These are phyloP conservation scores for Rhodomyrtus psidioides DNA, from an alignment of 441 rosid genomes.

Conservation along the genomic window DNA sequence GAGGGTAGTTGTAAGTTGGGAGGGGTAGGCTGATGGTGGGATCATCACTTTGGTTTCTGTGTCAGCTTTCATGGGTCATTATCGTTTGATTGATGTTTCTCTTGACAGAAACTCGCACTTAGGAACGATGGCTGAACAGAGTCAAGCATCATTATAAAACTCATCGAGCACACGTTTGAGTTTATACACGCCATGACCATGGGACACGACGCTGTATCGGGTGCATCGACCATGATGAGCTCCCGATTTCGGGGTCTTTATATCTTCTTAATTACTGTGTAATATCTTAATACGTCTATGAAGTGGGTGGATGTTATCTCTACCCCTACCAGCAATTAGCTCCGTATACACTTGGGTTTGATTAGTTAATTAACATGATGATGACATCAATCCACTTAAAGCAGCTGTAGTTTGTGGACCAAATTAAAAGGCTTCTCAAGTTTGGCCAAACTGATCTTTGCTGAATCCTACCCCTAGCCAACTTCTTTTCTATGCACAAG, in stretches of 20 bases:
- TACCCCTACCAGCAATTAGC: neutral
- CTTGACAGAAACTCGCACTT: neutral
- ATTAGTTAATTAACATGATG: neutral
- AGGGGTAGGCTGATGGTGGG: neutral
- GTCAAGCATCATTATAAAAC: neutral
- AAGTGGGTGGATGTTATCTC: neutral
- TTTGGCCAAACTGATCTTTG: neutral
- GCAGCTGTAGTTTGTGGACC: neutral
- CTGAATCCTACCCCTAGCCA: neutral
- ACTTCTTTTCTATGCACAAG: neutral
- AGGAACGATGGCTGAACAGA: neutral
- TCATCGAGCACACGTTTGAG: neutral
- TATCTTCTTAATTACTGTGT: neutral
- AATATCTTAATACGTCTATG: neutral
- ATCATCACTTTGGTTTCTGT: neutral
- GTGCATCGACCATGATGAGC: neutral
- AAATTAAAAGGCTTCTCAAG: neutral
- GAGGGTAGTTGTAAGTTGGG: neutral
- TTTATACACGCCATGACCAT: neutral
- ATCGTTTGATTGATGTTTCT: neutral
- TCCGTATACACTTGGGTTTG: neutral
- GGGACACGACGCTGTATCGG: neutral
- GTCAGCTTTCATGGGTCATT: neutral
- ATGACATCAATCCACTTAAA: neutral
- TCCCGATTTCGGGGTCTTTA: neutral